Conservation (phyloP, 2,329 filamentous ascomycete genomes). For the Lasiodiplodia gonubiensis region DNA sequence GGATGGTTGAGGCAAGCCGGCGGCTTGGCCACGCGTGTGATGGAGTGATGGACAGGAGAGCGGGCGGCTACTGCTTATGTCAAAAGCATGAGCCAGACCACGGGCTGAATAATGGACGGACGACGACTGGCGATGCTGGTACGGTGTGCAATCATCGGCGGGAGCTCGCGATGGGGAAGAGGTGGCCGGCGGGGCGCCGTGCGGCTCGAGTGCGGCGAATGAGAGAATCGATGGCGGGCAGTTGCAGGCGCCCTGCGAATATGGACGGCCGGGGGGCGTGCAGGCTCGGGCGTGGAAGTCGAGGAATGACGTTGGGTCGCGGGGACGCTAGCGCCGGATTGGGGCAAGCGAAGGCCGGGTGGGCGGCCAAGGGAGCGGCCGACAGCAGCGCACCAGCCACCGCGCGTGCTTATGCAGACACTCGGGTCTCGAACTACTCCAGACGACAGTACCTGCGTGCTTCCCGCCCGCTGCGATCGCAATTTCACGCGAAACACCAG, state of each 20-base stretch:
- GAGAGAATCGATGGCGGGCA: slow-evolving; percentile 13
- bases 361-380: not conserved
- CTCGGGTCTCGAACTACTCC: slow-evolving; percentile 4
- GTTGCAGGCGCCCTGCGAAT: not conserved
- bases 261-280: not conserved
- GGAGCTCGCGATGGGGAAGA: not conserved
- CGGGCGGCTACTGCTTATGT: slow-evolving; percentile 17
- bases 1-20: slow-evolving; percentile 15
- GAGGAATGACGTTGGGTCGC: slow-evolving; percentile 17
- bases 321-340: not conserved
- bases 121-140: slow-evolving; percentile 13
- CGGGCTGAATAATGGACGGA: slow-evolving; percentile 11
- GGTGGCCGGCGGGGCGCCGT: slow-evolving; percentile 1
- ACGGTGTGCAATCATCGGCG: not conserved
- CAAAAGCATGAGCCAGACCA: slow-evolving; percentile 12
- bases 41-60: slow-evolving; percentile 27
- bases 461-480: slow-evolving; percentile 3
- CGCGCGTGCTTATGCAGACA: slow-evolving; percentile 14
- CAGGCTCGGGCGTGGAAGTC: not conserved
- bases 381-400: not conserved
- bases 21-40: slow-evolving; percentile 18
- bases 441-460: slow-evolving; percentile 6
- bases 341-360: not conserved
- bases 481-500: slow-evolving; percentile 13
- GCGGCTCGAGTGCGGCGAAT: slow-evolving; percentile 17